These are phyloP conservation scores for Coprinellus aureogranulatus DNA, from an alignment of 768 basidiomycete species.

Conservation along the genomic window DNA sequence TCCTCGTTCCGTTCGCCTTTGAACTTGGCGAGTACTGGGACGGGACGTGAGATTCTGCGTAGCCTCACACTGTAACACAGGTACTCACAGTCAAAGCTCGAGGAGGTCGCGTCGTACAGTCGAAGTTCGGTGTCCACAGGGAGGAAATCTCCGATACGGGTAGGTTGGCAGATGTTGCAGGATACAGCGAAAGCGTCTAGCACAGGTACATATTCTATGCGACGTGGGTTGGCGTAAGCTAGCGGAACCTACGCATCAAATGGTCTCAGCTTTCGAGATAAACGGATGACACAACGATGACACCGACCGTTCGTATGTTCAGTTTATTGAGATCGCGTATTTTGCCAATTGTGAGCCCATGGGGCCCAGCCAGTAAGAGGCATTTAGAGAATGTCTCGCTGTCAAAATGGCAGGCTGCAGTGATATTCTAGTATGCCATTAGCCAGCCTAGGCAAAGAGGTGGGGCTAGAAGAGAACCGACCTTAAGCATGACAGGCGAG, in stretches of 20 bases:
- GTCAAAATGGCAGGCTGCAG: conserved; percentile 50
- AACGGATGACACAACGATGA: conserved; percentile 3
- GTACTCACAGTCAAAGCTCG: conserved; percentile 58
- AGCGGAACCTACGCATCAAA: conserved; percentile 75
- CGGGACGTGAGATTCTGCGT: not conserved
- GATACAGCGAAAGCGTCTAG: conserved; percentile 65
- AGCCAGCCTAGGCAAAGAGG: no score
- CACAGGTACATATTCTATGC: conserved; percentile 57
- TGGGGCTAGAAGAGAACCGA: conserved; percentile 17
- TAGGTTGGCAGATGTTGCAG: conserved; percentile 53
- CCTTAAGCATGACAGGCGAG: conserved; percentile 74
- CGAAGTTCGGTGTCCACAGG: conserved; percentile 55
- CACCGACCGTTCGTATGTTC: conserved; percentile 72
- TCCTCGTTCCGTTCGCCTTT: conserved; percentile 56
- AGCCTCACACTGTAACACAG: not conserved
- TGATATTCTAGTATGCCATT: conserved; percentile 51
- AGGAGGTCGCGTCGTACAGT: conserved; percentile 52
- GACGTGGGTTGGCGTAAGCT: conserved; percentile 68
- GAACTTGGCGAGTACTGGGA: conserved; percentile 46
- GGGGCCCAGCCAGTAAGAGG: conserved; percentile 56
- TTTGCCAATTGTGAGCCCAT: conserved; percentile 60
- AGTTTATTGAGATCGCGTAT: conserved; percentile 71
- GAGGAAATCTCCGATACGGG: conserved; percentile 51
- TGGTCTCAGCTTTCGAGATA: not conserved
- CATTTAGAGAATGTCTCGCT: conserved; percentile 47